A percentile compares a stretch with the other conserved stretches of the same genome.
These are phyloP conservation scores for Fusarium sp. DNA, from an alignment of 2,329 filamentous ascomycete genomes.

Conservation along the genomic window DNA sequence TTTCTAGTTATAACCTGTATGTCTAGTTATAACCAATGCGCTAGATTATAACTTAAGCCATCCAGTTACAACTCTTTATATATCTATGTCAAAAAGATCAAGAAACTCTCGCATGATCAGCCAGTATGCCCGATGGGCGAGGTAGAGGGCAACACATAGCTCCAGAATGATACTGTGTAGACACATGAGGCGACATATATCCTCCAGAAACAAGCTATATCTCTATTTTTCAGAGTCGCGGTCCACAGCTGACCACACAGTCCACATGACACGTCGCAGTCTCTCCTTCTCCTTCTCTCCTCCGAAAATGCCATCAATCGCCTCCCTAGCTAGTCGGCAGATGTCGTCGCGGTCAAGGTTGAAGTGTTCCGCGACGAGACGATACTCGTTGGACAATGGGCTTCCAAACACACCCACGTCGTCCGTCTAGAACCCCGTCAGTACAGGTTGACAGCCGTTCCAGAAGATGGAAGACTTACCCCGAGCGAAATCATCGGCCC, in stretches of 20 bases:
- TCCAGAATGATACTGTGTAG: too few relatives aligned
- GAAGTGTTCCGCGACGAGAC: conserved; percentile 79
- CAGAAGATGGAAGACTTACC: conserved; percentile 61
- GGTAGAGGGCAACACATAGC: background rate
- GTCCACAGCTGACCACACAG: background rate
- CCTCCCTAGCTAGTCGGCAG: conserved; percentile 68
- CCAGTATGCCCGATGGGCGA: background rate
- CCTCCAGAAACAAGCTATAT: background rate
- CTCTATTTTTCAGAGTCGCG: background rate
- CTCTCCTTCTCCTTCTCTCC: conserved; percentile 70
- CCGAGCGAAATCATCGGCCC: conserved; percentile 73
- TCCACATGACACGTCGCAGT: conserved; percentile 65
- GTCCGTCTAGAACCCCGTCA: conserved; percentile 71
- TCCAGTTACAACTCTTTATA: background rate
- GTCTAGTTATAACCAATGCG: background rate
- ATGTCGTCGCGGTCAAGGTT: conserved; percentile 60
- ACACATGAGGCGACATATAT: background rate
- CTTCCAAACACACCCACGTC: conserved; percentile 87
- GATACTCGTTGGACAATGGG: conserved; percentile 80
- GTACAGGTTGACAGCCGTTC: background rate
- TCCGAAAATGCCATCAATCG: conserved; percentile 75
- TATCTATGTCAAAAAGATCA: background rate
- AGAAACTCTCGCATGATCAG: background rate
- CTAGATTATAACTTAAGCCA: background rate
- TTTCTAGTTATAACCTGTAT: background rate